phyloP scores from a whole-genome alignment of 192 early-diverging fungal genomes.

The Podila verticillata region DNA sequence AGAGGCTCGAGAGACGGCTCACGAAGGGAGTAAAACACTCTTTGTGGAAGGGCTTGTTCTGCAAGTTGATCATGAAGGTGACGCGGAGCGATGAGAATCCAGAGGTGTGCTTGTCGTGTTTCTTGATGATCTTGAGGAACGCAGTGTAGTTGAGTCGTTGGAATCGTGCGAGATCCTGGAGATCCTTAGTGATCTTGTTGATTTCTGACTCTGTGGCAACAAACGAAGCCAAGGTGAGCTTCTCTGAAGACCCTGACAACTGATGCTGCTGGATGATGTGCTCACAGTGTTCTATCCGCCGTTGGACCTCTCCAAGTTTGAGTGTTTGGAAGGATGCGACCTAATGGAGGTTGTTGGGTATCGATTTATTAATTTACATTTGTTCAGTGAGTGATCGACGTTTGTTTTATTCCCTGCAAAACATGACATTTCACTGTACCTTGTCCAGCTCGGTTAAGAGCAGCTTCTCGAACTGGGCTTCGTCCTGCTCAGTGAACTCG shows the following conservation, averaged over 20 bases:
- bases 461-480: constrained; percentile 85
- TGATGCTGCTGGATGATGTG: constrained; percentile 55
- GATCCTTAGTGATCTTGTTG: constrained; percentile 75
- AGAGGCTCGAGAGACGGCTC: constrained; percentile 84
- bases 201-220: constrained; percentile 71
- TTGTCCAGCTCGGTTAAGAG: constrained; percentile 91
- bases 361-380: background rate
- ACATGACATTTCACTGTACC: constrained; percentile 50
- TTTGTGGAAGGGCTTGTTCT: constrained; percentile 81
- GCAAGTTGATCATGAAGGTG: constrained; percentile 78
- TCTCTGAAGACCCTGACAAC: constrained; percentile 22
- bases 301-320: constrained; percentile 75
- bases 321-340: constrained; percentile 77
- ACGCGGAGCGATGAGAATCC: constrained; percentile 71
- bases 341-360: constrained; percentile 18
- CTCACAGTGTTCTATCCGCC: constrained; percentile 71
- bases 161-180: constrained; percentile 77
- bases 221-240: constrained; percentile 58
- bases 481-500: constrained; percentile 83
- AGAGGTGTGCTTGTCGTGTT: constrained; percentile 92
- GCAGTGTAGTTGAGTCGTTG: constrained; percentile 82
- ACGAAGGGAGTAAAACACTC: constrained; percentile 86
- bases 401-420: too few relatives aligned
- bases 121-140: constrained; percentile 92
- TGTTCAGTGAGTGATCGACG: too few relatives aligned